phyloP scores from a whole-genome alignment of 345 rosid species.

The Mangifera indica region DNA sequence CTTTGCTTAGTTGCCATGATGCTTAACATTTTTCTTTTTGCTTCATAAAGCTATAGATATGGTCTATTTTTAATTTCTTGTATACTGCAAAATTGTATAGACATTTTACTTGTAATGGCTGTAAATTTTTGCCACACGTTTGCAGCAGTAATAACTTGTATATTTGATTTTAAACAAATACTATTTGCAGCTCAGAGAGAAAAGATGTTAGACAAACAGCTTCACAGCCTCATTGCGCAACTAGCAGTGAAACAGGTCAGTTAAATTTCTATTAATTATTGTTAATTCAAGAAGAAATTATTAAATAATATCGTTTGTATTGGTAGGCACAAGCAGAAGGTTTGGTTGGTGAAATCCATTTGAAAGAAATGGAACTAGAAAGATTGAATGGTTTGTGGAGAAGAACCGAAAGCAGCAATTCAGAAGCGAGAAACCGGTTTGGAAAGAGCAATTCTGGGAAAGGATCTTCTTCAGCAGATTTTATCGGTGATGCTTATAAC shows the following conservation, averaged over 20 bases:
- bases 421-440: conserved; percentile 71
- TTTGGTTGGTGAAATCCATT: conserved; percentile 67
- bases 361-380: conserved; percentile 73
- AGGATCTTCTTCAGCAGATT: conserved; percentile 53
- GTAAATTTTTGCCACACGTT: not conserved
- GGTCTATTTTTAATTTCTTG: not conserved
- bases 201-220: conserved; percentile 87
- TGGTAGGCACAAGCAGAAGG: conserved; percentile 86
- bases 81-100: not conserved
- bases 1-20: not conserved
- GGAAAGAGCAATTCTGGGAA: conserved; percentile 59
- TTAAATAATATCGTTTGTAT: conserved; percentile 12
- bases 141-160: not conserved
- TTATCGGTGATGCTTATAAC: conserved; percentile 38
- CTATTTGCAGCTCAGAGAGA: conserved; percentile 76
- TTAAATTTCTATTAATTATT: not conserved
- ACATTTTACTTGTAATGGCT: not conserved
- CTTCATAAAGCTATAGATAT: not conserved
- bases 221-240: conserved; percentile 89
- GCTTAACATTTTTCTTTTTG: conserved; percentile 1
- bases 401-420: conserved; percentile 49
- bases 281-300: conserved; percentile 10
- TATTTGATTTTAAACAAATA: conserved; percentile 12
- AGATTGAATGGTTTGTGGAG: conserved; percentile 62
- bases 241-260: conserved; percentile 82